Conservation (phyloP, 495 filamentous ascomycete genomes). For the Xylaria venustula region DNA sequence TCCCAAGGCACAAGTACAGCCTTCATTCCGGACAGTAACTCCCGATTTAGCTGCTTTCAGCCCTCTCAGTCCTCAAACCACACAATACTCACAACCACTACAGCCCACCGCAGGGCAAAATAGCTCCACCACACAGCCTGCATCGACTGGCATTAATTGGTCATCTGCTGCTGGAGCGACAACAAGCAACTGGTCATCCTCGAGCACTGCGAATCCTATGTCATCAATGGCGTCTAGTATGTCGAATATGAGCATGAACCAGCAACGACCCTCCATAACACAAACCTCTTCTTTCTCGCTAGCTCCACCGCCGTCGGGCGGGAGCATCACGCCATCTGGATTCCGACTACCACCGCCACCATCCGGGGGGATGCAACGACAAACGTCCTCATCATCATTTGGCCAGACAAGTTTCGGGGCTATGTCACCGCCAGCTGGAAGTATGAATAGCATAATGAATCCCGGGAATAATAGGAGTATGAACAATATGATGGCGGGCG, state of each 20-base stretch:
- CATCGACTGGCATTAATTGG: constrained; percentile 34
- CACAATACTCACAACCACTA: constrained; percentile 54
- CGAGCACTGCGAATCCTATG: constrained; percentile 20
- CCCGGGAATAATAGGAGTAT: constrained; percentile 22
- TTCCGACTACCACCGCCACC: constrained; percentile 46
- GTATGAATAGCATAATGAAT: constrained; percentile 26
- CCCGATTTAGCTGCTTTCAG: constrained; percentile 52
- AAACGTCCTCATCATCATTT: constrained; percentile 18
- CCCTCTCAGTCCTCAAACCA: constrained; percentile 48
- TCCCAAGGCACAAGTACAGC: constrained; percentile 40
- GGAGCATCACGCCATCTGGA: constrained; percentile 20
- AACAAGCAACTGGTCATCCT: constrained; percentile 37
- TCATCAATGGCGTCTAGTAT: constrained; percentile 21
- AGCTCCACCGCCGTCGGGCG: constrained; percentile 43
- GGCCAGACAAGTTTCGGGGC: constrained; percentile 16
- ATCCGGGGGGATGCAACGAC: constrained; percentile 25
- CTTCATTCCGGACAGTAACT: constrained; percentile 53
- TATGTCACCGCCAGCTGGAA: constrained; percentile 18
- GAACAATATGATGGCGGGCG: constrained; percentile 24
- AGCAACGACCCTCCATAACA: constrained; percentile 24
- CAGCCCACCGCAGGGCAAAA: constrained; percentile 32
- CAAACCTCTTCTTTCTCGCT: constrained; percentile 47
- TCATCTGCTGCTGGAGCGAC: constrained; percentile 21
- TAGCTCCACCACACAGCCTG: constrained; percentile 10
- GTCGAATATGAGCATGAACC: constrained; percentile 35